Evolutionary conservation across 1,139 yeast species (phyloP).

Genomic region (Zygosaccharomyces pseudobailii): DNA sequence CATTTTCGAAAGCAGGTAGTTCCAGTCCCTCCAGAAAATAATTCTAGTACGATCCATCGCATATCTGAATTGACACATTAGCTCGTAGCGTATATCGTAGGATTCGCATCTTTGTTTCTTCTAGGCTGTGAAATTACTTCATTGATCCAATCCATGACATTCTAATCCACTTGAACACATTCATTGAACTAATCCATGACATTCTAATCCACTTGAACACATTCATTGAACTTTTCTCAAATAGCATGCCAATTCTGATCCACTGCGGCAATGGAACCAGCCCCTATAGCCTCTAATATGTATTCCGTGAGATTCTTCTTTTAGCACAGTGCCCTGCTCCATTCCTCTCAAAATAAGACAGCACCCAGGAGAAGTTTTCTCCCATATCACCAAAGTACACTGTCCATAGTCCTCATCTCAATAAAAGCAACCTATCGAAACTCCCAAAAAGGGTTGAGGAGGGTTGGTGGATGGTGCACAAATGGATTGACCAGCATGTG

Average conservation of each 20-base stretch:
- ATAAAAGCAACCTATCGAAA: slow-evolving; percentile 43
- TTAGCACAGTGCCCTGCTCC: slow-evolving; percentile 49
- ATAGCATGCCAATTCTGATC: slow-evolving; percentile 45
- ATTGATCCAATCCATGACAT: slow-evolving; percentile 27
- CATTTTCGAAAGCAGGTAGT: slow-evolving; percentile 41
- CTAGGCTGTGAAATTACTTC: slow-evolving; percentile 15
- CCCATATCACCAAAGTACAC: slow-evolving; percentile 55
- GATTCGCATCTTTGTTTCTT: slow-evolving; percentile 9
- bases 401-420: slow-evolving; percentile 43
- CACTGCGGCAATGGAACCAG: slow-evolving; percentile 50
- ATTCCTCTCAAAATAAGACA: slow-evolving; percentile 48
- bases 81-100: slow-evolving; percentile 38
- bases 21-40: slow-evolving; percentile 44
- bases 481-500: slow-evolving; percentile 51
- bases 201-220: too few species aligned
- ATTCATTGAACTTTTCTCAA: slow-evolving; percentile 50
- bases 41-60: slow-evolving; percentile 37
- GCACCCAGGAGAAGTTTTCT: slow-evolving; percentile 42
- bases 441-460: slow-evolving; percentile 51
- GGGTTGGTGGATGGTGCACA: slow-evolving; percentile 58
- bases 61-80: slow-evolving; percentile 37
- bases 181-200: too few species aligned
- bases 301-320: slow-evolving; percentile 56
- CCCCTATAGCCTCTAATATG: slow-evolving; percentile 56
- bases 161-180: slow-evolving; percentile 8